Evolutionary conservation across 1,284 basidiomycete genomes (phyloP).

Genomic region (Apiotrichum brassicae): DNA sequence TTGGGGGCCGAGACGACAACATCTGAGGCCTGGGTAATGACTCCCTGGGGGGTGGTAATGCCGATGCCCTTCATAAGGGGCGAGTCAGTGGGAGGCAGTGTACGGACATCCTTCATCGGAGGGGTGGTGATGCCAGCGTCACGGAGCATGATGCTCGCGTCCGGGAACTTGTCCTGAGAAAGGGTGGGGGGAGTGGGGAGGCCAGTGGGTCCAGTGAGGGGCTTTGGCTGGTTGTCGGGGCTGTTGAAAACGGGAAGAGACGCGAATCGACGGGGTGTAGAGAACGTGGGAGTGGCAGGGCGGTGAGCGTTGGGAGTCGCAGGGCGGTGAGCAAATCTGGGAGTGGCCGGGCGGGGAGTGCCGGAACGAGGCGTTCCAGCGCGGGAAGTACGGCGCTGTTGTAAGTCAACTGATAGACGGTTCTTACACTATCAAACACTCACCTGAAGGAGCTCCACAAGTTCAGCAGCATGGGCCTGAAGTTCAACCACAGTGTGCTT

Average conservation of each 20-base stretch:
- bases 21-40: too few species aligned
- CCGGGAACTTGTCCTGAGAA: not conserved
- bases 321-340: too few species aligned
- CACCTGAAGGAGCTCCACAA: slow-evolving; percentile 1
- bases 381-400: slow-evolving; percentile 1
- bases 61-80: too few species aligned
- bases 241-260: not conserved
- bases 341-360: too few species aligned
- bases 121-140: too few species aligned
- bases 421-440: too few species aligned
- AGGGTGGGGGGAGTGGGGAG: not conserved
- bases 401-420: too few species aligned
- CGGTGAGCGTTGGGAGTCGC: too few species aligned
- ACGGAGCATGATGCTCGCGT: not conserved
- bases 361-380: slow-evolving; percentile 1
- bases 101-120: too few species aligned
- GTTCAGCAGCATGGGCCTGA: not conserved
- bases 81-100: too few species aligned
- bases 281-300: not conserved
- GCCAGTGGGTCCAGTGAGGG: not conserved
- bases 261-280: not conserved
- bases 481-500: not conserved
- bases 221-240: not conserved
- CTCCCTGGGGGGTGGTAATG: too few species aligned
- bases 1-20: too few species aligned